Evolutionary conservation across 2,329 filamentous ascomycete species (phyloP).

Genomic region (Allantophomopsis cytisporea): DNA sequence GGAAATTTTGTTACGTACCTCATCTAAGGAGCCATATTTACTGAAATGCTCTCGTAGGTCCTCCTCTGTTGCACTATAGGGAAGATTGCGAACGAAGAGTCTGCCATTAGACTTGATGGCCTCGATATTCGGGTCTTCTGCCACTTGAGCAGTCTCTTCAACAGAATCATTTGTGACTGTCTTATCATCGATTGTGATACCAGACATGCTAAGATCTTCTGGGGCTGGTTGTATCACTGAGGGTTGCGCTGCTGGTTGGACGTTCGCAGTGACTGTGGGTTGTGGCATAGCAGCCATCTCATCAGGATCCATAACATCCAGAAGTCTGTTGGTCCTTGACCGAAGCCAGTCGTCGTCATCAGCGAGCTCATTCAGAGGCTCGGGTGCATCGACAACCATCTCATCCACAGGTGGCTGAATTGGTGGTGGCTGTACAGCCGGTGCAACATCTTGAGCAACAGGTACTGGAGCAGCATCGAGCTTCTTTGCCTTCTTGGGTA

Average conservation of each 20-base stretch:
- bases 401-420: conserved; percentile 10
- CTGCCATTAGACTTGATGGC: conserved; percentile 60
- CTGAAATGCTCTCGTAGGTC: conserved; percentile 63
- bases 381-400: conserved; percentile 11
- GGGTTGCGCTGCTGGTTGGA: conserved; percentile 1
- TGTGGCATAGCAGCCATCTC: conserved; percentile 12
- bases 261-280: conserved; percentile 3
- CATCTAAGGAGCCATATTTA: conserved; percentile 63
- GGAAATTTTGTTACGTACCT: conserved; percentile 50
- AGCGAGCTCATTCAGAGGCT: conserved; percentile 19
- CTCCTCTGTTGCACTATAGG: conserved; percentile 65
- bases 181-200: conserved; percentile 1
- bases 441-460: neutral
- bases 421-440: conserved; percentile 1
- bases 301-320: conserved; percentile 60
- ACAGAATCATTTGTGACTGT: conserved; percentile 2
- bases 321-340: conserved; percentile 71
- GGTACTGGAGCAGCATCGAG: conserved; percentile 6
- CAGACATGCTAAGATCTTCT: neutral
- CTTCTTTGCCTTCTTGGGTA: conserved; percentile 36
- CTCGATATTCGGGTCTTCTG: conserved; percentile 27
- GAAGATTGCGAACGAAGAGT: conserved; percentile 79
- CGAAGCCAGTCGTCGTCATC: conserved; percentile 77
- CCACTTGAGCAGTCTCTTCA: conserved; percentile 3
- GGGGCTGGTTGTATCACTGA: conserved; percentile 5